Conservation (phyloP, 768 basidiomycete genomes). For the Boletus pseudo-olivaceus region DNA sequence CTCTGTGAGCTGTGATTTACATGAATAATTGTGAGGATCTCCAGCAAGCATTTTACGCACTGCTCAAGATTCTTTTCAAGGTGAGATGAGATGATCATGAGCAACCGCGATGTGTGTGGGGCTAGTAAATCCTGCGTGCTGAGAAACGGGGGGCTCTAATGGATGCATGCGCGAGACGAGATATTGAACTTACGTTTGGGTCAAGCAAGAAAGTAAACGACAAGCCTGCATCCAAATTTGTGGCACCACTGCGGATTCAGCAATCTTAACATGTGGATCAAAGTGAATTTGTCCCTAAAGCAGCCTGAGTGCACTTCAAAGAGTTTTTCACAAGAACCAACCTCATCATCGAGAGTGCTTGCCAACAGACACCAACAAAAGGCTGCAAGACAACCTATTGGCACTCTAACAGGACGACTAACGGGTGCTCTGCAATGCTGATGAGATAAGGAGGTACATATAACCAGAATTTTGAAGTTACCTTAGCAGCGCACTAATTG, state of each 20-base stretch:
- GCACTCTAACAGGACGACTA: slow-evolving; percentile 63
- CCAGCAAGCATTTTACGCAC: slow-evolving; percentile 35
- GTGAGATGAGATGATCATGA: slow-evolving; percentile 51
- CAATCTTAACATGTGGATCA: slow-evolving; percentile 48
- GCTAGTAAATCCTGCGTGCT: slow-evolving; percentile 56
- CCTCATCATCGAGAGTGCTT: slow-evolving; percentile 46
- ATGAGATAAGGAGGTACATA: background rate
- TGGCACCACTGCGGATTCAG: slow-evolving; percentile 48
- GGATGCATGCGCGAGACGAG: background rate
- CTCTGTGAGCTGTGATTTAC: slow-evolving; percentile 33
- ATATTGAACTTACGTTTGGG: slow-evolving; percentile 41
- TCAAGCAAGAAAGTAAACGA: slow-evolving; percentile 45
- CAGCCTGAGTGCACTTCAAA: slow-evolving; percentile 2
- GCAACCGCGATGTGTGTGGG: slow-evolving; percentile 52
- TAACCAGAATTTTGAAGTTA: slow-evolving; percentile 22
- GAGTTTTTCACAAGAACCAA: slow-evolving; percentile 16
- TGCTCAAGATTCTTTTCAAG: slow-evolving; percentile 52
- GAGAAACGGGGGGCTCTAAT: background rate
- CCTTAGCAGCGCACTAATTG: slow-evolving; percentile 57
- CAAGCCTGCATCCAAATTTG: slow-evolving; percentile 54
- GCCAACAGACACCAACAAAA: slow-evolving; percentile 50
- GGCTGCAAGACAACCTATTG: slow-evolving; percentile 58
- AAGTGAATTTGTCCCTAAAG: slow-evolving; percentile 45
- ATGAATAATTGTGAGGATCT: slow-evolving; percentile 4
- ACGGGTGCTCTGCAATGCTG: slow-evolving; percentile 42